Conservation (phyloP, 768 basidiomycete species). For the Tulasnella sp. region DNA sequence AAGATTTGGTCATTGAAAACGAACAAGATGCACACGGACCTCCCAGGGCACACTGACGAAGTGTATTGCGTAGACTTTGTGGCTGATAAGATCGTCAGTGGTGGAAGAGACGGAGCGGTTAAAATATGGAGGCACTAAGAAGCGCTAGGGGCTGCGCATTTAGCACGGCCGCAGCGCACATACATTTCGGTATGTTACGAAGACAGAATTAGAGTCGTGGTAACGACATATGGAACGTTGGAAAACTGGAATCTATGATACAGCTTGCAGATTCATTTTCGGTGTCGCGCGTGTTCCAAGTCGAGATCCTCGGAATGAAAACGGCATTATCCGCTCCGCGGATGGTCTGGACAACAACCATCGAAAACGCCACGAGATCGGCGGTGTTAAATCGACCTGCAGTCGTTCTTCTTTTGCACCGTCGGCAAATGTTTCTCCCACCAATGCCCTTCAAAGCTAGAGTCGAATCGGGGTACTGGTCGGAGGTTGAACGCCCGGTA, state of each 20-base stretch:
- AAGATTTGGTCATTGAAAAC: conserved; percentile 97
- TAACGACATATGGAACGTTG: neutral
- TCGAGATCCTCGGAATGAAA: neutral
- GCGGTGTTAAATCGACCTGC: neutral
- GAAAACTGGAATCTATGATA: neutral
- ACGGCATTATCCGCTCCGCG: neutral
- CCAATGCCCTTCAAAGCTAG: neutral
- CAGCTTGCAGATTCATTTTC: neutral
- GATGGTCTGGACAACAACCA: too few species aligned
- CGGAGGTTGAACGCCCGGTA: neutral
- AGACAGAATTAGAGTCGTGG: neutral
- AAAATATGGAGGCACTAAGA: conserved; percentile 59
- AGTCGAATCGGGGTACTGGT: conserved; percentile 6
- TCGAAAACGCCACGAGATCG: too few species aligned
- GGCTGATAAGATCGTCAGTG: conserved; percentile 97
- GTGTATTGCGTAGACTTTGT: conserved; percentile 99
- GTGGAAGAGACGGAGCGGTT: conserved; percentile 83
- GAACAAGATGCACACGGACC: conserved; percentile 87
- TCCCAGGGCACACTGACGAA: conserved; percentile 94
- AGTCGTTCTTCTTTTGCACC: neutral
- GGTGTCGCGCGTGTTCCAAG: too few species aligned
- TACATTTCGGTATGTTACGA: neutral
- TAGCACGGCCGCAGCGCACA: neutral
- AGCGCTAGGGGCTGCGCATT: neutral
- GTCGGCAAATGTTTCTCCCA: neutral